These are phyloP conservation scores for Coemansia sp. DNA, from an alignment of 192 early-diverging fungal species.

Conservation along the genomic window DNA sequence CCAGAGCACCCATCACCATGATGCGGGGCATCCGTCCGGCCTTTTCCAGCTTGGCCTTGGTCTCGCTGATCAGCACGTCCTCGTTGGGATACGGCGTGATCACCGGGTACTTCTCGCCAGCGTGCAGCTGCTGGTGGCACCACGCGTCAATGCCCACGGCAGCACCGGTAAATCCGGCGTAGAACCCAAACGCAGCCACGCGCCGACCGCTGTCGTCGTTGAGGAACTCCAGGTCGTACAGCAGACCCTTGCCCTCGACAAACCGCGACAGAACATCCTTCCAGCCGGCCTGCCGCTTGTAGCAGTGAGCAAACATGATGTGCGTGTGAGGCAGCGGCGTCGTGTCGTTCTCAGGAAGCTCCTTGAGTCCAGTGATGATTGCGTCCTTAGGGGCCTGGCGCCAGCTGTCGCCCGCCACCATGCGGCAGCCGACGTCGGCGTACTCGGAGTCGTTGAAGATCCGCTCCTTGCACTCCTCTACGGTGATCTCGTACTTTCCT, in stretches of 20 bases:
- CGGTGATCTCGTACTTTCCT: slow-evolving; percentile 82
- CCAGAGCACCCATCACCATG: slow-evolving; percentile 98
- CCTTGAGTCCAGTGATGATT: slow-evolving; percentile 96
- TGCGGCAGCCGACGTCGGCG: slow-evolving; percentile 73
- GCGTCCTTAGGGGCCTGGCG: slow-evolving; percentile 81
- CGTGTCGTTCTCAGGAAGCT: slow-evolving; percentile 90
- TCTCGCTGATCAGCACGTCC: slow-evolving; percentile 68
- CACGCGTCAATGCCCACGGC: slow-evolving; percentile 92
- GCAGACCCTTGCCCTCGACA: slow-evolving; percentile 76
- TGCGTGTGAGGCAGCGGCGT: slow-evolving; percentile 88
- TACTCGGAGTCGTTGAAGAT: slow-evolving; percentile 93
- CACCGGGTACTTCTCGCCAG: slow-evolving; percentile 63
- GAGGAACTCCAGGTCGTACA: slow-evolving; percentile 96
- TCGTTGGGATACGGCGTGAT: slow-evolving; percentile 87
- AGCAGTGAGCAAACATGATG: slow-evolving; percentile 99
- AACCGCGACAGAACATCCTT: slow-evolving; percentile 84
- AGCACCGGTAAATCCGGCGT: slow-evolving; percentile 93
- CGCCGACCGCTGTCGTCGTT: slow-evolving; percentile 78
- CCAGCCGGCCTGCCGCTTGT: slow-evolving; percentile 95
- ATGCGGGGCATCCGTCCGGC: slow-evolving; percentile 70
- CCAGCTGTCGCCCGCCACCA: slow-evolving; percentile 83
- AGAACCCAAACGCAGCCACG: slow-evolving; percentile 96
- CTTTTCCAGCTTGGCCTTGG: slow-evolving; percentile 61
- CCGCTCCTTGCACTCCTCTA: slow-evolving; percentile 77
- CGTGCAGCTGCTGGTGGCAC: slow-evolving; percentile 72